Base-by-base conservation (phyloP, 148 eudicot species). In the Fagopyrum tataricum region DNA sequence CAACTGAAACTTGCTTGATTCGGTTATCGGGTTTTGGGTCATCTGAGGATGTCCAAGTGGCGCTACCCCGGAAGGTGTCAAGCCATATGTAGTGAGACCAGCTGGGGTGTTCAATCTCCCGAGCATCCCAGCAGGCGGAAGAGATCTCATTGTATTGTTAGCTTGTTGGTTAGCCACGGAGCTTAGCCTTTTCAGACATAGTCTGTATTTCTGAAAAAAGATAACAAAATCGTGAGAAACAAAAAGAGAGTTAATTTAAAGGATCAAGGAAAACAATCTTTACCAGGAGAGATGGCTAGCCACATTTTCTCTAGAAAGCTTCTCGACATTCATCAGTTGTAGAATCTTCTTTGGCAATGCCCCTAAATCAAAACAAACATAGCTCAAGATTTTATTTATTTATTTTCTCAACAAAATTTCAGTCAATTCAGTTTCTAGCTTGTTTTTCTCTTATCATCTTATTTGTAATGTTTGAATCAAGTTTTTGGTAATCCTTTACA, bases 221-320 rank as follows among this genome's bases (percentile, higher is more conserved):
- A 70, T 15, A 15, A 15, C 15, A 17, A 37, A 70, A 23, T 44
- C 8, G 37, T 43, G 26, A 42, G 52, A 46, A 15, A 15, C 39
- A 43, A 64, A 62, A 64, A 61, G 6, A 17, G 67, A 37, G 26
- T 42, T 8, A 12, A 62, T 12, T 49, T 5, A 72, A 23, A 5
- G 68, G 55, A 58, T 11, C 7, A 66, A 67, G 58, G 71, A 39
- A 31, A 10, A 53, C 39, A 42, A 49, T 68, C 20, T 24, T 72
- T 79, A 67, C 93, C 90, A 87, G 93, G 76, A 89, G n/a, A n/a
- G 93, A 78, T 89, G 93, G 73, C 93, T 89, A 67, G 93, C 93
- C 72, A 89, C 90, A 55, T 89, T 89, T 76, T 89, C 93, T 72
- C 90, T 77, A 26, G 86, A 85, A 58, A 87, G 84, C 79, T 83